Percentiles rank a stretch among this genome's conserved stretches.
These are phyloP conservation scores for Penicillium sp. DNA, from an alignment of 2,329 filamentous ascomycete genomes.

Conservation along the genomic window DNA sequence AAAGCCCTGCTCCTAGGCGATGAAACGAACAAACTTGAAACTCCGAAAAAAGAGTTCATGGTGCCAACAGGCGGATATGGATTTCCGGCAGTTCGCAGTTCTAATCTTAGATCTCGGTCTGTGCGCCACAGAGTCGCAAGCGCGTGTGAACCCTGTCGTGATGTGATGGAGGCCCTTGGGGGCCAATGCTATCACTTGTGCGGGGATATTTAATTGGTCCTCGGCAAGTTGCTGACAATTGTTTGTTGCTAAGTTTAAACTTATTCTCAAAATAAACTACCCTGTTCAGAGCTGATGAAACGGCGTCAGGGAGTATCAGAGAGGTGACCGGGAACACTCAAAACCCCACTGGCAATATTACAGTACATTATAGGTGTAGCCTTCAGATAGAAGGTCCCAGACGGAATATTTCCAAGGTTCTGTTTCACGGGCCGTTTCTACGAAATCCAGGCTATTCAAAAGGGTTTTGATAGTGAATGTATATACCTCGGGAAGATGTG, in stretches of 20 bases:
- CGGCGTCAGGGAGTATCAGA: background rate
- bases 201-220: background rate
- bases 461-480: background rate
- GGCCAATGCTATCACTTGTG: slow-evolving; percentile 6
- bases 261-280: slow-evolving; percentile 6
- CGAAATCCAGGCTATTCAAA: background rate
- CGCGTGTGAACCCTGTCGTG: slow-evolving; percentile 8
- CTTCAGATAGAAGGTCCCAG: background rate
- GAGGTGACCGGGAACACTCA: background rate
- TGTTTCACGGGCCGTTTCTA: slow-evolving; percentile 1
- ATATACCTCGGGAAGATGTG: background rate
- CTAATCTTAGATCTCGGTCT: slow-evolving; percentile 8
- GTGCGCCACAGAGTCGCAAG: slow-evolving; percentile 8
- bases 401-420: background rate
- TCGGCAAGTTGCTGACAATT: background rate
- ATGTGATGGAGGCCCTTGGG: slow-evolving; percentile 6
- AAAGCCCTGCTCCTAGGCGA: background rate
- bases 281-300: slow-evolving; percentile 2
- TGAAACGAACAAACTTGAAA: background rate
- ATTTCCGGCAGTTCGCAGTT: slow-evolving; percentile 6
- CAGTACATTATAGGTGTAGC: background rate
- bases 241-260: slow-evolving; percentile 6
- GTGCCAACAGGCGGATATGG: background rate
- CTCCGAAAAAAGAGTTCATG: background rate
- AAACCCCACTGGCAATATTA: background rate